Evolutionary conservation across 306 rosid species (phyloP).

Genomic region (Prunus kanzakura): DNA sequence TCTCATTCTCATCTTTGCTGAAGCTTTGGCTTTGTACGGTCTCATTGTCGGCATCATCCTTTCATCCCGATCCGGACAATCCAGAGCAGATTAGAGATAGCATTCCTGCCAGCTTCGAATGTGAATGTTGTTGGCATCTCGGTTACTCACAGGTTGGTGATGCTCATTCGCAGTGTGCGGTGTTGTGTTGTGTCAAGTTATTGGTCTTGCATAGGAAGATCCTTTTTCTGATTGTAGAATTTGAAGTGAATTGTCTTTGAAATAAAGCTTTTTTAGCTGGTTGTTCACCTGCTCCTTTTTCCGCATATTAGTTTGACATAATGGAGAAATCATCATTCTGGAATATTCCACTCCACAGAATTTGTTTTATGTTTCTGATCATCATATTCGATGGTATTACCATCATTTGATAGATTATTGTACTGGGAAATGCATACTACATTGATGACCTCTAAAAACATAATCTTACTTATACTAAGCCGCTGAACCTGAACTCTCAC

Average conservation of each 20-base stretch:
- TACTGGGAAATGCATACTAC: not conserved
- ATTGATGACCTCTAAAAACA: not conserved
- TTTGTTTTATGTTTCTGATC: not conserved
- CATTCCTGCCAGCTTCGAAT: constrained; percentile 2
- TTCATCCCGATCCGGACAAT: constrained; percentile 78
- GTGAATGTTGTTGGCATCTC: constrained; percentile 9
- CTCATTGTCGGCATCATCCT: constrained; percentile 78
- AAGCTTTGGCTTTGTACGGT: constrained; percentile 73
- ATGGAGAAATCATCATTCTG: constrained; percentile 7
- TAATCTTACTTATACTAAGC: not conserved
- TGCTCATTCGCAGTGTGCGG: not conserved
- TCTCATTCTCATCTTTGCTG: constrained; percentile 75
- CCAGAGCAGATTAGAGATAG: constrained; percentile 56
- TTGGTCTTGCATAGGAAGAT: not conserved
- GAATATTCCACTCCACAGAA: not conserved
- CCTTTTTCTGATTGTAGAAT: not conserved
- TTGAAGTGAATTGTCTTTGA: constrained; percentile 5
- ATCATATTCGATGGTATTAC: not conserved
- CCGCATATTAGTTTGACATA: constrained; percentile 21
- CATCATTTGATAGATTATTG: not conserved
- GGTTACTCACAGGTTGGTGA: constrained; percentile 7
- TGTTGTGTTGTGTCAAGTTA: not conserved
- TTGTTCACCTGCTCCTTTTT: constrained; percentile 3
- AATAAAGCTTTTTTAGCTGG: constrained; percentile 44
- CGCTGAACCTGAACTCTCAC: not conserved